Percentiles rank a stretch among this genome's conserved stretches.
phyloP scores from a whole-genome alignment of 139 green algal genomes.

The Axilococcus clingmanii region DNA sequence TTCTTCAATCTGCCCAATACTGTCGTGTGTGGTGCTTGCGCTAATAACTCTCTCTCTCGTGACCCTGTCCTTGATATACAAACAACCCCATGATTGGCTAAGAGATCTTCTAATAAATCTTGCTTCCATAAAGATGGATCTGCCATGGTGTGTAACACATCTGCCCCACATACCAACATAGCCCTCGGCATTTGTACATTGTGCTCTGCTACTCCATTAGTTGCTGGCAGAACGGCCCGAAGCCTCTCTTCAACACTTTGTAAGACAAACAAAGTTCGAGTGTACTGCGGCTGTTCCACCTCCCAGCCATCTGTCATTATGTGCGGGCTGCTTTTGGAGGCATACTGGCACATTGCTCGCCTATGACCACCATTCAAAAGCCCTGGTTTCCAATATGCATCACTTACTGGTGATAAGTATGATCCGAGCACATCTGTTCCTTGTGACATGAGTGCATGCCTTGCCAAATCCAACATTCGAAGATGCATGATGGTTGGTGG shows the following conservation, averaged over 20 bases:
- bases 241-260: conserved; percentile 26
- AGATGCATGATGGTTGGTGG: conserved; percentile 73
- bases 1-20: conserved; percentile 20
- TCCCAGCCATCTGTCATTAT: conserved; percentile 78
- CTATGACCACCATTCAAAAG: conserved; percentile 48
- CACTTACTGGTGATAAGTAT: conserved; percentile 72
- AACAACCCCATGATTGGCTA: conserved; percentile 23
- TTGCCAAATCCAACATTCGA: conserved; percentile 74
- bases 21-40: conserved; percentile 14
- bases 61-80: conserved; percentile 15
- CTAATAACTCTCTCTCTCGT: background rate
- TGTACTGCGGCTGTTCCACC: conserved; percentile 47
- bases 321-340: conserved; percentile 15
- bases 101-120: conserved; percentile 26
- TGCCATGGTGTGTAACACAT: conserved; percentile 26
- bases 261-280: conserved; percentile 57
- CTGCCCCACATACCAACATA: conserved; percentile 28
- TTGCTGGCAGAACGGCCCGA: background rate
- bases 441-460: conserved; percentile 9
- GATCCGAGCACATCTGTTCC: conserved; percentile 60
- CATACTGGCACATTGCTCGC: conserved; percentile 57
- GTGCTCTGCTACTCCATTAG: background rate
- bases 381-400: conserved; percentile 63
- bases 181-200: conserved; percentile 3
- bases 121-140: conserved; percentile 21